Percentiles rank a stretch among this genome's conserved stretches.
These are phyloP conservation scores for Heterobasidion occidentale DNA, from an alignment of 1,284 basidiomycete species.

Conservation along the genomic window DNA sequence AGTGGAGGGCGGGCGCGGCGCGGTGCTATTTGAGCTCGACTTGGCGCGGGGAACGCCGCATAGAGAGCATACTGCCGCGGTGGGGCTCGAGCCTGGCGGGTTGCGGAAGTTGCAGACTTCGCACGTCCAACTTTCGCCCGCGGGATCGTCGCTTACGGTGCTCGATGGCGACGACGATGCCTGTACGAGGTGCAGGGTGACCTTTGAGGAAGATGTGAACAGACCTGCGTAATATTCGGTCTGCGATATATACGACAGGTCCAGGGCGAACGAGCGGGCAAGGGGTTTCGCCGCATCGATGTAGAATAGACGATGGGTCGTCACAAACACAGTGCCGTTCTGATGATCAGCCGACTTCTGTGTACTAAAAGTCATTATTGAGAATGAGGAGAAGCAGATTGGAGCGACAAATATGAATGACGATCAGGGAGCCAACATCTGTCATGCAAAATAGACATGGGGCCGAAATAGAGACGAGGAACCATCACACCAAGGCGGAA, in stretches of 20 bases:
- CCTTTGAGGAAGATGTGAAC: conserved; percentile 85
- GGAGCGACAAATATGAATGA: neutral
- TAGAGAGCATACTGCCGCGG: conserved; percentile 58
- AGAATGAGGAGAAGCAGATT: conserved; percentile 11
- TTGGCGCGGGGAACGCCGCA: conserved; percentile 62
- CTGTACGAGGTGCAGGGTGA: conserved; percentile 65
- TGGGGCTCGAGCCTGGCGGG: conserved; percentile 56
- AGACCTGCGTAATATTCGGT: conserved; percentile 92
- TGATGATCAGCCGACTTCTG: conserved; percentile 76
- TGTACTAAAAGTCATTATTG: conserved; percentile 38
- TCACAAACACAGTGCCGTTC: conserved; percentile 67
- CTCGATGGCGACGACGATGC: conserved; percentile 11
- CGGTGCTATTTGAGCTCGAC: conserved; percentile 13
- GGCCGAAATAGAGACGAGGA: too few relatives aligned
- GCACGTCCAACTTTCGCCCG: conserved; percentile 71
- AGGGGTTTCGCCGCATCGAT: conserved; percentile 49
- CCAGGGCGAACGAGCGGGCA: conserved; percentile 50
- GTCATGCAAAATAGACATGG: neutral
- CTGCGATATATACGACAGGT: conserved; percentile 61
- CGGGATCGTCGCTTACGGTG: conserved; percentile 16
- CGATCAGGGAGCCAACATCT: neutral
- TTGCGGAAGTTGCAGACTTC: conserved; percentile 82
- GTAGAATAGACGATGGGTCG: conserved; percentile 84
- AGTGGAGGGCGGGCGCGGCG: conserved; percentile 12
- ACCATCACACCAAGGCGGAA: too few relatives aligned